Conservation (phyloP, 2,329 filamentous ascomycete genomes). For the Drechslera avenae region DNA sequence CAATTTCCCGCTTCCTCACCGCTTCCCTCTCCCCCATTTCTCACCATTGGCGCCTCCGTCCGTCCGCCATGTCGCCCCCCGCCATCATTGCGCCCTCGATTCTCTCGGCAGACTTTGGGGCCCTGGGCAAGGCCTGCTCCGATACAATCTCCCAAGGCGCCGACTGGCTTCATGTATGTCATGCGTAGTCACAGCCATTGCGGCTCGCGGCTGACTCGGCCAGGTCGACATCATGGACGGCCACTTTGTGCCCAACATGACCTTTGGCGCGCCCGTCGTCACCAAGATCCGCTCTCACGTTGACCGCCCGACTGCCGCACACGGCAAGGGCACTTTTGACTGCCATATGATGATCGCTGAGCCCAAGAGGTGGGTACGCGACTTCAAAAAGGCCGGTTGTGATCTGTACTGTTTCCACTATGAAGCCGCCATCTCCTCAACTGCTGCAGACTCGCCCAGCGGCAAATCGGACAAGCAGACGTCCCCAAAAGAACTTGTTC, state of each 20-base stretch:
- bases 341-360: constrained; percentile 99
- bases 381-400: constrained; percentile 91
- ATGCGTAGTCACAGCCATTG: constrained; percentile 8
- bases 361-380: constrained; percentile 98
- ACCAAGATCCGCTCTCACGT: constrained; percentile 91
- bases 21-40: background rate
- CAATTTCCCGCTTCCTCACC: constrained; percentile 27
- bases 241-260: constrained; percentile 98
- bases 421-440: constrained; percentile 85
- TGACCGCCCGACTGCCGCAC: constrained; percentile 68
- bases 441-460: constrained; percentile 80
- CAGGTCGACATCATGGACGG: constrained; percentile 98
- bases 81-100: constrained; percentile 99
- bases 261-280: constrained; percentile 92
- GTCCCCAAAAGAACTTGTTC: constrained; percentile 81
- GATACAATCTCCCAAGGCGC: constrained; percentile 84
- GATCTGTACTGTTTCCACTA: constrained; percentile 99
- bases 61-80: constrained; percentile 74
- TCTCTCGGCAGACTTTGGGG: constrained; percentile 92
- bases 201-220: constrained; percentile 68
- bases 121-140: constrained; percentile 83
- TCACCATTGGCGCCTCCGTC: constrained; percentile 24
- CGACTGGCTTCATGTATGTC: constrained; percentile 54
- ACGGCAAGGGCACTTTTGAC: constrained; percentile 91
- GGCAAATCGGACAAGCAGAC: constrained; percentile 72